These are phyloP conservation scores for Rhizopus arrhizus DNA, from an alignment of 371 early-diverging fungal species.

Conservation along the genomic window DNA sequence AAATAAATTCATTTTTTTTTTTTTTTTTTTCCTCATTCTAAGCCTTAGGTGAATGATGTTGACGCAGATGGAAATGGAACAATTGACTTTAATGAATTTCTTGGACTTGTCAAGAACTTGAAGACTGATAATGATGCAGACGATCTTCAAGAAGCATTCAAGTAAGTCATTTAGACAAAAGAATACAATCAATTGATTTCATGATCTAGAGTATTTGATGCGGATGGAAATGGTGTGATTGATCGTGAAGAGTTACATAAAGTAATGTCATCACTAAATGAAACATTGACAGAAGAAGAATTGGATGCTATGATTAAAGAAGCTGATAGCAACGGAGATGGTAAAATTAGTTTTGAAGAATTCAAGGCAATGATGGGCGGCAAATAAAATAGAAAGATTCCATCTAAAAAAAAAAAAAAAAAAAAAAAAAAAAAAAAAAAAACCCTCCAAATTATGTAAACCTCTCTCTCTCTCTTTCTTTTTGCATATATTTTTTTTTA, in stretches of 20 bases:
- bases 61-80: constrained; percentile 92
- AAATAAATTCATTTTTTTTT: constrained; percentile 30
- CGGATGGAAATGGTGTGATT: constrained; percentile 90
- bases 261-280: constrained; percentile 58
- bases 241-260: constrained; percentile 85
- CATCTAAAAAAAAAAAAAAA: neutral
- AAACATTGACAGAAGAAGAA: constrained; percentile 60
- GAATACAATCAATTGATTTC: neutral
- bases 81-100: constrained; percentile 90
- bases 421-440: neutral
- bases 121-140: constrained; percentile 43
- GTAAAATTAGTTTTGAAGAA: constrained; percentile 47
- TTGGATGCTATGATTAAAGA: constrained; percentile 69
- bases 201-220: constrained; percentile 47
- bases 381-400: constrained; percentile 11
- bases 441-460: neutral
- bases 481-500: neutral
- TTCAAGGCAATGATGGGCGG: constrained; percentile 68
- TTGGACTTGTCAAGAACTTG: constrained; percentile 80
- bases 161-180: constrained; percentile 29
- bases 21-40: constrained; percentile 54
- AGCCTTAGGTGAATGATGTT: constrained; percentile 80
- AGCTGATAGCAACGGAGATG: constrained; percentile 54
- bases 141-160: constrained; percentile 49
- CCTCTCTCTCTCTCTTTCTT: neutral